These are phyloP conservation scores for Backusella macrospora DNA, from an alignment of 192 early-diverging fungal species.

Conservation along the genomic window DNA sequence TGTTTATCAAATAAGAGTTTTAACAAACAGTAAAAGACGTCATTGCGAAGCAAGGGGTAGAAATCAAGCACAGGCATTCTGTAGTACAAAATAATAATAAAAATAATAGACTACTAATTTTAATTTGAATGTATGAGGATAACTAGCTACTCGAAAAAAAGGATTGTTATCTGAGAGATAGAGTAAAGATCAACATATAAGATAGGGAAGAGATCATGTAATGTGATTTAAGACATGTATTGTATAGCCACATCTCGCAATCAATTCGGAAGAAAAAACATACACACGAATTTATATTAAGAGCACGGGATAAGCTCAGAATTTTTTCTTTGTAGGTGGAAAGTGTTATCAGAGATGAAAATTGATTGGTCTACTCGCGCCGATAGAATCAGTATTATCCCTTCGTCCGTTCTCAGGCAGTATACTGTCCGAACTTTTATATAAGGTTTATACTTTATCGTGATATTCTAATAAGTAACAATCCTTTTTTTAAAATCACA, in stretches of 20 bases:
- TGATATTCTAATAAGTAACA: too few relatives aligned
- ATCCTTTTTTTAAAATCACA: too few relatives aligned
- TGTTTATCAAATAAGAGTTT: neutral
- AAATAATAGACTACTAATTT: neutral
- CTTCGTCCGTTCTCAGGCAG: too few relatives aligned
- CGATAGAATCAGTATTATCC: too few relatives aligned
- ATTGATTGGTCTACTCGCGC: neutral
- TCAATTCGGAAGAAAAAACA: neutral
- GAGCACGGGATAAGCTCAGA: neutral
- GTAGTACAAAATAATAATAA: neutral
- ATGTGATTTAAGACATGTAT: neutral
- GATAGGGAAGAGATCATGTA: slow-evolving; percentile 4
- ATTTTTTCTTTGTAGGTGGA: neutral
- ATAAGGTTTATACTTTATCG: too few relatives aligned
- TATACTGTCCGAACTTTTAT: too few relatives aligned
- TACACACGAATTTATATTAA: slow-evolving; percentile 9
- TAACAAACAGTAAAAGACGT: too few relatives aligned
- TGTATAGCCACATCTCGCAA: neutral
- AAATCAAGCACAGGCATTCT: slow-evolving; percentile 1
- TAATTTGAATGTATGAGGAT: neutral
- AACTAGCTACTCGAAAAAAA: neutral
- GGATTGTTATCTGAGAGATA: neutral
- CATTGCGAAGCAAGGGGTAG: neutral
- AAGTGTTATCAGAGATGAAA: neutral
- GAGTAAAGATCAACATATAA: neutral